Evolutionary conservation across 805 yeast species (phyloP).

Genomic region (Pichia deserticola): DNA sequence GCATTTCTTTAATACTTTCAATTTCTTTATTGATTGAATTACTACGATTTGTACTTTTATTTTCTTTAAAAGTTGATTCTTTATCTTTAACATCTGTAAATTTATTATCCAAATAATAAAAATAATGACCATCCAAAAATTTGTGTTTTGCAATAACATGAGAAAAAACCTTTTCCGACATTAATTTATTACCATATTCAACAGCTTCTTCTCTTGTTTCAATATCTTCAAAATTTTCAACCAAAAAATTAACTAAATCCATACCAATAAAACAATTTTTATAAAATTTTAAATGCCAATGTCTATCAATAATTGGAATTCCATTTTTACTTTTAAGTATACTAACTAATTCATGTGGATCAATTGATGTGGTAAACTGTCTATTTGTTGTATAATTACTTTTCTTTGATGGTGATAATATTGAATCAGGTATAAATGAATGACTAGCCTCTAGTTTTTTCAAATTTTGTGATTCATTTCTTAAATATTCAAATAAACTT

Average conservation of each 20-base stretch:
- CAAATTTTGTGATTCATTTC: slow-evolving; percentile 19
- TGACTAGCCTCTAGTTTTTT: background rate
- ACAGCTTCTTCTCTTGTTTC: slow-evolving; percentile 79
- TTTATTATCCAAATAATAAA: slow-evolving; percentile 62
- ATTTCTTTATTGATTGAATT: background rate
- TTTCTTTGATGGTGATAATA: slow-evolving; percentile 1
- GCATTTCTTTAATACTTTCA: background rate
- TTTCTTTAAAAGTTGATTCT: no score
- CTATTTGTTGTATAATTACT: slow-evolving; percentile 13
- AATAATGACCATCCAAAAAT: slow-evolving; percentile 88
- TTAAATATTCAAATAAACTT: slow-evolving; percentile 59
- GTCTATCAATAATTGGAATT: slow-evolving; percentile 62
- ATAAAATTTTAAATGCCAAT: slow-evolving; percentile 86
- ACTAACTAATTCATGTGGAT: slow-evolving; percentile 46
- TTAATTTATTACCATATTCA: slow-evolving; percentile 66
- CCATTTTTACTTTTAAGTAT: slow-evolving; percentile 64
- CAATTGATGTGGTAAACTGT: slow-evolving; percentile 41
- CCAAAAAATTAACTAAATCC: slow-evolving; percentile 80
- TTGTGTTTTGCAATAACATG: slow-evolving; percentile 82
- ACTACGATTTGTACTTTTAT: no score
- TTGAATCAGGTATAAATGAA: background rate
- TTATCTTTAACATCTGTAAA: slow-evolving; percentile 22
- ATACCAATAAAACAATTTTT: slow-evolving; percentile 75
- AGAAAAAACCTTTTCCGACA: slow-evolving; percentile 63
- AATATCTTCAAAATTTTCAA: slow-evolving; percentile 71